Base-by-base conservation (phyloP, 805 yeast genomes). In the Komagataella mondaviorum region DNA sequence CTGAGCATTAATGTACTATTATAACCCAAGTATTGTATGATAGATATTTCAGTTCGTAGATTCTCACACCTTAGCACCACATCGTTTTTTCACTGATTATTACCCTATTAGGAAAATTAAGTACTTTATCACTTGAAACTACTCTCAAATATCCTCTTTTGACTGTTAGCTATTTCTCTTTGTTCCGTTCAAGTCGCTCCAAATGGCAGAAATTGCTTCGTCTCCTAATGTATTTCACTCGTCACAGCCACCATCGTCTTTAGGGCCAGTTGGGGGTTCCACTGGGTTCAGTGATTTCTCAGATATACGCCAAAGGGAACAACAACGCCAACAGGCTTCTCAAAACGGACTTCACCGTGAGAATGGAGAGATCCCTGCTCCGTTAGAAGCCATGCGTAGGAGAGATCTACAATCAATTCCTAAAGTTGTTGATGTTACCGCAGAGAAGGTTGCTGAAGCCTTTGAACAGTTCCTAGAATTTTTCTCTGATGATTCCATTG, bases 371-470 rank as follows among this genome's bases (percentile, higher is more conserved):
- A 61, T 59, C 36, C 62, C 58, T 17, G 62, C 59, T 46, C 63
- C 57, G 23, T 55, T 53, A 12, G 64, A 65, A 22, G 57, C 68
- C 30, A 61, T 72, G 54, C 68, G 75, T 59, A 75, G 85, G 68
- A 75, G 83, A 60, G 77, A 78, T 54, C 70, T 83, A 53, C 72
- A 78, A 53, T 80, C 81, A 23, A 87, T 91, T 51, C 89, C 95
- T 23, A 88, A 85, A 62, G 96, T 93, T 23, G 79, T 79, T 23
- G 99, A 93, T 69, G 80, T 81, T 48, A 88, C 96, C 3, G 97
- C 96, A 53, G 97, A 90, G 63, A 88, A 88, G 58, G 97, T 93
- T 16, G 78, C 91, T 47, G 96, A 88, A 65, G 81, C 90, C 14
- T 91, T 93, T 64, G 96, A 90, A 64, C 79, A 76, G 56, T 91